phyloP scores from a whole-genome alignment of 371 early-diverging fungal genomes.

The Rhizopus microsporus region DNA sequence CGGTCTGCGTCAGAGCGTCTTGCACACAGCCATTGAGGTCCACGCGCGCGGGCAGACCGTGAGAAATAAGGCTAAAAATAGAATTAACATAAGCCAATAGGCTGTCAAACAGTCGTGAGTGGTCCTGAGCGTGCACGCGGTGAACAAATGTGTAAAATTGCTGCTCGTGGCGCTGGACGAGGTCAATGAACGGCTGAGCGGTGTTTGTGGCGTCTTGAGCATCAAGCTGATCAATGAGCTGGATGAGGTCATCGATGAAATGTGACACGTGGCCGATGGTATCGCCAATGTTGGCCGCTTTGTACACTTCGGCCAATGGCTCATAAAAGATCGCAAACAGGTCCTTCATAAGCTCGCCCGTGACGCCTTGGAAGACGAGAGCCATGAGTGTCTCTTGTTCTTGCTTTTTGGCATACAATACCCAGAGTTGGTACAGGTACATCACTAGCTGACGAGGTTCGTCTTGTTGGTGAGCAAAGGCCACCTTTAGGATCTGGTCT shows the following conservation, averaged over 20 bases:
- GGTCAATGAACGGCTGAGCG: slow-evolving; percentile 44
- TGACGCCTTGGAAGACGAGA: slow-evolving; percentile 64
- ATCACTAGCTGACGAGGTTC: slow-evolving; percentile 35
- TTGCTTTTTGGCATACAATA: slow-evolving; percentile 52
- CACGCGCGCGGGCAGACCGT: slow-evolving; percentile 30
- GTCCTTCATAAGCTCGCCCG: slow-evolving; percentile 65
- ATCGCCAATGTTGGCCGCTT: slow-evolving; percentile 66
- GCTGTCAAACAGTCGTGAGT: slow-evolving; percentile 43
- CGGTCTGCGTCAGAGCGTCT: slow-evolving; percentile 20
- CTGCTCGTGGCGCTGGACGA: slow-evolving; percentile 57
- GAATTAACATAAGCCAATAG: slow-evolving; percentile 40
- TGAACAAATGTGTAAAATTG: slow-evolving; percentile 65
- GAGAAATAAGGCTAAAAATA: slow-evolving; percentile 29
- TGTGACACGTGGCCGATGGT: slow-evolving; percentile 57
- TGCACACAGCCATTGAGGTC: slow-evolving; percentile 23
- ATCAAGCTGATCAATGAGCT: slow-evolving; percentile 52
- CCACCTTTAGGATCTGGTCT: slow-evolving; percentile 41
- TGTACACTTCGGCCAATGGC: slow-evolving; percentile 67
- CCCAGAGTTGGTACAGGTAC: slow-evolving; percentile 49
- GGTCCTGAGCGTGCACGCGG: slow-evolving; percentile 57
- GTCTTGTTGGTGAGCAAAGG: slow-evolving; percentile 29
- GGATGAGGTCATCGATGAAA: slow-evolving; percentile 62
- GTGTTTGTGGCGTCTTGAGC: slow-evolving; percentile 35
- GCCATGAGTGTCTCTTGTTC: slow-evolving; percentile 60
- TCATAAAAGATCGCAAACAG: slow-evolving; percentile 66